phyloP scores from a whole-genome alignment of 2,329 filamentous ascomycete genomes.

The Nannizzia gypsea region DNA sequence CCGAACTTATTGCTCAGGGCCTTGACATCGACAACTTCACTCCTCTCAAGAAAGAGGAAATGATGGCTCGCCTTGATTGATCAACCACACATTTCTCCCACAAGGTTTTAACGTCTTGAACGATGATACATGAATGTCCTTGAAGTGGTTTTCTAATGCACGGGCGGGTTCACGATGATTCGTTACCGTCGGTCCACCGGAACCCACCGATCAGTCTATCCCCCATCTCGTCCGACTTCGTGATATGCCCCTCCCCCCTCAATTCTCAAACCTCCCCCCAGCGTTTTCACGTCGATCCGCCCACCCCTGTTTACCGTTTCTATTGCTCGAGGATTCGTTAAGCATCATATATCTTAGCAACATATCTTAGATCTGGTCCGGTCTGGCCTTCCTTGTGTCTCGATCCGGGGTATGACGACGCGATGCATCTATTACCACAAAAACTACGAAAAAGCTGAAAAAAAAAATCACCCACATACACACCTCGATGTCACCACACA shows the following conservation, averaged over 20 bases:
- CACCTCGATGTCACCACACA: background rate
- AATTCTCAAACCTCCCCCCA: background rate
- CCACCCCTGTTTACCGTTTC: conserved; percentile 5
- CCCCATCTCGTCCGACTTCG: background rate
- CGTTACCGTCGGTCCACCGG: conserved; percentile 13
- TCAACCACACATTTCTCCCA: conserved; percentile 20
- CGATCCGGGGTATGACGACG: background rate
- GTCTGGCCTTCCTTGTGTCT: background rate
- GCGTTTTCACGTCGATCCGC: background rate
- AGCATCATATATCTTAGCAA: background rate
- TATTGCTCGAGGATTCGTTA: conserved; percentile 8
- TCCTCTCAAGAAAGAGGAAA: conserved; percentile 83
- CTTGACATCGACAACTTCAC: conserved; percentile 91
- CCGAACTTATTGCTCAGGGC: conserved; percentile 60
- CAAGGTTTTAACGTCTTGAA: conserved; percentile 20
- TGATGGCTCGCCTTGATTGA: conserved; percentile 97
- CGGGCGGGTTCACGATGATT: conserved; percentile 15
- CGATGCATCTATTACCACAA: background rate
- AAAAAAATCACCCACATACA: background rate
- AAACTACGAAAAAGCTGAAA: background rate
- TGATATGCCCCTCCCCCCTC: background rate
- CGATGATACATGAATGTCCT: conserved; percentile 27
- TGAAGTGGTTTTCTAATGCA: conserved; percentile 25
- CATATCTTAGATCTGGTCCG: conserved; percentile 2
- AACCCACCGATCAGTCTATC: conserved; percentile 12